phyloP scores from a whole-genome alignment of 352 stramenopile genomes.

The Pilasporangium apinafurcum region DNA sequence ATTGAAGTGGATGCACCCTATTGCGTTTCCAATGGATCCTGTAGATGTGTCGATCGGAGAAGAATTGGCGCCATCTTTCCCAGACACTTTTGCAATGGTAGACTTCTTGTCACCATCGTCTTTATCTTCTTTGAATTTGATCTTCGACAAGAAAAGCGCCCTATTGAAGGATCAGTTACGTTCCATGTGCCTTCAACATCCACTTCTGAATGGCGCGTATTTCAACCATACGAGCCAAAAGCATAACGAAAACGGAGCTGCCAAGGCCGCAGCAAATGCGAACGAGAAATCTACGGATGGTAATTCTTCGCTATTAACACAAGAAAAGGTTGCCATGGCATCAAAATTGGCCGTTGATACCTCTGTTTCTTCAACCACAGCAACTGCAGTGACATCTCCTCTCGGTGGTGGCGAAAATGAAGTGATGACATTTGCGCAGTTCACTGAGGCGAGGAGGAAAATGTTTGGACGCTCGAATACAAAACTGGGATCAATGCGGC shows the following conservation, averaged over 20 bases:
- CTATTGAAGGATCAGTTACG: conserved; percentile 23
- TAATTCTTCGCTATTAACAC: not conserved
- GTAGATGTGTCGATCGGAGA: conserved; percentile 13
- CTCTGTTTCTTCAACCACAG: not conserved
- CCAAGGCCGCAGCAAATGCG: not conserved
- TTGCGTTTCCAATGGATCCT: conserved; percentile 29
- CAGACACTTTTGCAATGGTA: conserved; percentile 24
- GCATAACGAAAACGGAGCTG: not conserved
- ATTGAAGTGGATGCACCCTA: conserved; percentile 29
- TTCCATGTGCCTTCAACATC: conserved; percentile 18
- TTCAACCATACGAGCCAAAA: not conserved
- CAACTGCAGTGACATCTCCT: not conserved
- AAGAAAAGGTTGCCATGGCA: too few relatives aligned
- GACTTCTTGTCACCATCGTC: conserved; percentile 21
- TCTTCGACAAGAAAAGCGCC: conserved; percentile 31
- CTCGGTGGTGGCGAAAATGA: conserved; percentile 6
- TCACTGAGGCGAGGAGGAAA: conserved; percentile 20
- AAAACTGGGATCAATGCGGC: conserved; percentile 5
- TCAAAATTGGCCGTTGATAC: too few relatives aligned
- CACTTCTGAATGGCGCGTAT: conserved; percentile 12
- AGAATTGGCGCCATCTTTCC: conserved; percentile 34
- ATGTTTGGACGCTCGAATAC: too few relatives aligned
- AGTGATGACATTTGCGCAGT: conserved; percentile 25
- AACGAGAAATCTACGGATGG: not conserved
- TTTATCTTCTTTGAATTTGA: conserved; percentile 7